A percentile compares a stretch with the other conserved stretches of the same genome.
These are phyloP conservation scores for Citrus inodora DNA, from an alignment of 345 rosid species.

Conservation along the genomic window DNA sequence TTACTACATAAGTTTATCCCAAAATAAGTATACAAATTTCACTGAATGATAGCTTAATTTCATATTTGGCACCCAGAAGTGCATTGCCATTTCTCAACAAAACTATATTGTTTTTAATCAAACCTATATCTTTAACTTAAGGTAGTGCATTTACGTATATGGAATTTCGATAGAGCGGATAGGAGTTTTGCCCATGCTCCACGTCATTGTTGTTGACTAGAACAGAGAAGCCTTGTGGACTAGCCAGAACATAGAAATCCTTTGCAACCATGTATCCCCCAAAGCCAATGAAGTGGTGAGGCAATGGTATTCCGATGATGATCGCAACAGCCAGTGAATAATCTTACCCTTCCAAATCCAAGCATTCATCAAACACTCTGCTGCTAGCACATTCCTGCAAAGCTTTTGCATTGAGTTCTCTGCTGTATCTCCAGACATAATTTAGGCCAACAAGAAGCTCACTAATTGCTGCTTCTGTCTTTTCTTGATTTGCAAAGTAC, in stretches of 20 bases:
- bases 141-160: background rate
- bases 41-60: conserved; percentile 16
- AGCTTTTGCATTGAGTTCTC: conserved; percentile 74
- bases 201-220: background rate
- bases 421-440: conserved; percentile 76
- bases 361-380: conserved; percentile 53
- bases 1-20: conserved; percentile 6
- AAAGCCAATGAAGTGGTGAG: conserved; percentile 7
- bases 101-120: background rate
- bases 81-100: conserved; percentile 15
- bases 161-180: background rate
- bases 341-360: conserved; percentile 41
- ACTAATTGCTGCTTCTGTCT: conserved; percentile 81
- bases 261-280: background rate
- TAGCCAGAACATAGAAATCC: background rate
- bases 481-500: conserved; percentile 88
- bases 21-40: conserved; percentile 22
- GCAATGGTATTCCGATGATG: background rate
- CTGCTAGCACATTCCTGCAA: conserved; percentile 63
- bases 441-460: conserved; percentile 97
- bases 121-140: conserved; percentile 19
- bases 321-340: background rate
- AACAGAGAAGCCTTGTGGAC: background rate
- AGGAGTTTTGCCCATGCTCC: background rate
- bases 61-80: background rate